Conservation (phyloP, 208 protist genomes). For the Leishmania aethiopica region DNA sequence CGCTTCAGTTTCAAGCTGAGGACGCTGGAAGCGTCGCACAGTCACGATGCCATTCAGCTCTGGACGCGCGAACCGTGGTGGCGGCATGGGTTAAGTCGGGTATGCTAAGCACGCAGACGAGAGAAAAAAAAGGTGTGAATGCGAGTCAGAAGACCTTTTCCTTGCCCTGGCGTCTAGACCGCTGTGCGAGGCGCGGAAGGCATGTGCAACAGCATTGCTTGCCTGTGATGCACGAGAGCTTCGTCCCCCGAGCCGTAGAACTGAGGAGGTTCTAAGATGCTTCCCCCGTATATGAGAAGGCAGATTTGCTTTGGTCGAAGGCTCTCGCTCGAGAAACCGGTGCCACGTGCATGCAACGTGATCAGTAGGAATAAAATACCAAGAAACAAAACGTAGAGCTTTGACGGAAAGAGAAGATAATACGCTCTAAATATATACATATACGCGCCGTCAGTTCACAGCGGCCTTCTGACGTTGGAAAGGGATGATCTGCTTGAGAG, state of each 20-base stretch:
- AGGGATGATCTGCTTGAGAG: conserved; percentile 38
- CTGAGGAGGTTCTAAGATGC: neutral
- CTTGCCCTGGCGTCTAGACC: neutral
- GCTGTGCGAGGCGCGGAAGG: neutral
- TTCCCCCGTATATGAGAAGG: neutral
- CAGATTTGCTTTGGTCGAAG: neutral
- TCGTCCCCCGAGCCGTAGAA: neutral
- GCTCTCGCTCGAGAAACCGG: neutral
- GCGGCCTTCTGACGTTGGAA: conserved; percentile 25
- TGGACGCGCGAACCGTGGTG: conserved; percentile 28
- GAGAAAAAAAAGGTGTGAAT: neutral
- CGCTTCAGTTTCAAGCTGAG: conserved; percentile 52
- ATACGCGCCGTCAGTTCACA: neutral
- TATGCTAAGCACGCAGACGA: conserved; percentile 3
- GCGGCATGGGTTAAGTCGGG: conserved; percentile 18
- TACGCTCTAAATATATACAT: neutral
- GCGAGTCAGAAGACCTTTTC: neutral
- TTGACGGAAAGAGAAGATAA: neutral
- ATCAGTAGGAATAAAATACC: neutral
- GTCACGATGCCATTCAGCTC: conserved; percentile 58
- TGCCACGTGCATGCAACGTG: neutral
- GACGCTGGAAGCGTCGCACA: conserved; percentile 46
- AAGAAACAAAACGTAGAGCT: neutral
- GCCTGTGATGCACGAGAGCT: neutral
- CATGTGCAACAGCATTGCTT: neutral